A percentile compares a stretch with the other conserved stretches of the same genome.
Evolutionary conservation across 2,329 filamentous ascomycete species (phyloP).

Genomic region (Nemania serpens): DNA sequence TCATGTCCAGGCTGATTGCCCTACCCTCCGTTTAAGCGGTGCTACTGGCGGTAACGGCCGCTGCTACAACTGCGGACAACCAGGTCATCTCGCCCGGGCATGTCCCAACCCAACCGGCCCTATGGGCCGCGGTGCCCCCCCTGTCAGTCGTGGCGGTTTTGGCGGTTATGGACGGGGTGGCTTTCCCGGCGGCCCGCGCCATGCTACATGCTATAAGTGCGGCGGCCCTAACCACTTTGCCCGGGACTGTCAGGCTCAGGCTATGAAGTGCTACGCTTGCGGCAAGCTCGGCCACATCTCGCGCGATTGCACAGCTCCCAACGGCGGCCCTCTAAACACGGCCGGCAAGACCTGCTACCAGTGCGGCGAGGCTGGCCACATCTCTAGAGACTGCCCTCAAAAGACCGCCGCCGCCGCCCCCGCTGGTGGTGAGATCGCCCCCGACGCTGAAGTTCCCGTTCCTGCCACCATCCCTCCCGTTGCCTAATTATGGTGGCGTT

Average conservation of each 20-base stretch:
- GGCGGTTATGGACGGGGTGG: conserved; percentile 70
- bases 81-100: conserved; percentile 89
- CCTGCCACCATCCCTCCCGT: conserved; percentile 40
- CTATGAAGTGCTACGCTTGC: conserved; percentile 98
- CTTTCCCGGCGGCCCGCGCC: conserved; percentile 70
- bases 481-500: conserved; percentile 34
- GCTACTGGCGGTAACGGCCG: conserved; percentile 79
- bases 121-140: conserved; percentile 68
- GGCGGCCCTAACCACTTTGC: conserved; percentile 96
- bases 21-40: conserved; percentile 88
- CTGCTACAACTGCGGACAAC: conserved; percentile 96
- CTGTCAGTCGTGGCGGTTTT: conserved; percentile 73
- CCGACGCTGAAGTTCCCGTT: conserved; percentile 37
- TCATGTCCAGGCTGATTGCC: conserved; percentile 98
- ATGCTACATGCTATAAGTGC: conserved; percentile 75
- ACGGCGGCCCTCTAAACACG: conserved; percentile 92
- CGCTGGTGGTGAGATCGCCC: conserved; percentile 44
- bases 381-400: conserved; percentile 91
- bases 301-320: conserved; percentile 91
- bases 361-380: conserved; percentile 94
- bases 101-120: conserved; percentile 76
- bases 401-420: conserved; percentile 50
- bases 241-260: conserved; percentile 96
- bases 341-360: conserved; percentile 99
- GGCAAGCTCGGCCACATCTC: conserved; percentile 95